Evolutionary conservation across 768 basidiomycete genomes (phyloP).

Genomic region (Pulveroboletus sp.): DNA sequence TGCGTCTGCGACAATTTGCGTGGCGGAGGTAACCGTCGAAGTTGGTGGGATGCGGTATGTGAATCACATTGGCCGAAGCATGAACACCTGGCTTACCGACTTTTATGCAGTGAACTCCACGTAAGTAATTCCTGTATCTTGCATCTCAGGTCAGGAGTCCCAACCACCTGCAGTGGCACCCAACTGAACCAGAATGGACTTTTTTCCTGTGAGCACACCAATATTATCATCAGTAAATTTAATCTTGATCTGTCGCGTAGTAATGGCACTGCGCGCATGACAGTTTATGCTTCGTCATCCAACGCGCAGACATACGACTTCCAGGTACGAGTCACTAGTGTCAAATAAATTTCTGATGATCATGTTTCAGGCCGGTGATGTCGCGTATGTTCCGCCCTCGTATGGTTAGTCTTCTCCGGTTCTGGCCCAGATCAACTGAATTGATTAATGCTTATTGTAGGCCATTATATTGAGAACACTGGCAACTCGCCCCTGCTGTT

Average conservation of each 20-base stretch:
- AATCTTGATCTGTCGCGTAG: slow-evolving; percentile 19
- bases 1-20: slow-evolving; percentile 48
- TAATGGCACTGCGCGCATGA: slow-evolving; percentile 38
- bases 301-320: slow-evolving; percentile 44
- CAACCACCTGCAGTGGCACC: slow-evolving; percentile 40
- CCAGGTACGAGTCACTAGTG: slow-evolving; percentile 25
- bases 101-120: slow-evolving; percentile 38
- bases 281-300: slow-evolving; percentile 37
- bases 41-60: slow-evolving; percentile 56
- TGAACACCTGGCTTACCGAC: background rate
- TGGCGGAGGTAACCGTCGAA: slow-evolving; percentile 54
- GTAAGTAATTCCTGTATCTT: slow-evolving; percentile 24
- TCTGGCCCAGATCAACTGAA: background rate
- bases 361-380: slow-evolving; percentile 28
- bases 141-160: background rate
- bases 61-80: background rate
- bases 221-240: too few relatives aligned
- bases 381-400: slow-evolving; percentile 23
- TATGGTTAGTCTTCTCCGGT: slow-evolving; percentile 13
- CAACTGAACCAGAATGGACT: slow-evolving; percentile 47
- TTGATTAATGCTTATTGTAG: slow-evolving; percentile 23
- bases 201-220: slow-evolving; percentile 33
- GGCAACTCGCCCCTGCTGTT: slow-evolving; percentile 54
- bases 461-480: slow-evolving; percentile 66
- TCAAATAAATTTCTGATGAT: background rate